Conservation (phyloP, 2,329 filamentous ascomycete genomes). For the Sclerotinia glacialis region DNA sequence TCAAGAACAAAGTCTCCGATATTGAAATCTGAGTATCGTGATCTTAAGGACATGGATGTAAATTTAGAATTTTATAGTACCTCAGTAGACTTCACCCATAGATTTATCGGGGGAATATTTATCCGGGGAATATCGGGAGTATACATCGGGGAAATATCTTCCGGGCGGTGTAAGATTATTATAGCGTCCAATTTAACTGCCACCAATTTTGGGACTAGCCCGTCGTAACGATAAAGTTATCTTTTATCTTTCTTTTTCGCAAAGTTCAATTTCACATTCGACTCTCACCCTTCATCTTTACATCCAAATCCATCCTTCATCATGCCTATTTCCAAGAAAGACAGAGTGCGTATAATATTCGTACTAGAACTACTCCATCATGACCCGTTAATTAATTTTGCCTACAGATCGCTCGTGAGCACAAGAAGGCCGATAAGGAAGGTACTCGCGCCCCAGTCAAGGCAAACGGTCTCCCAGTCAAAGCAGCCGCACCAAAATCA, state of each 20-base stretch:
- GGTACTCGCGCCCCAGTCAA: conserved; percentile 54
- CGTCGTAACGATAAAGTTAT: neutral
- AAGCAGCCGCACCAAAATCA: conserved; percentile 51
- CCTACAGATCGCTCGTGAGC: conserved; percentile 50
- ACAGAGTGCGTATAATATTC: conserved; percentile 38
- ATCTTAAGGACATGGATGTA: too few species aligned
- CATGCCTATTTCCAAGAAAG: conserved; percentile 49
- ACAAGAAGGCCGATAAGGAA: conserved; percentile 54
- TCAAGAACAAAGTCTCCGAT: neutral
- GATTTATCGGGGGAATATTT: too few species aligned
- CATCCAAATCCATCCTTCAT: neutral
- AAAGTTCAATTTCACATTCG: neutral
- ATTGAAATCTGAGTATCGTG: neutral
- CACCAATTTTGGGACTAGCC: conserved; percentile 10
- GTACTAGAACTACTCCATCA: neutral
- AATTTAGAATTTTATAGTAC: too few species aligned
- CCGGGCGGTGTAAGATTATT: neutral
- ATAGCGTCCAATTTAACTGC: neutral
- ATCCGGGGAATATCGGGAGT: too few species aligned
- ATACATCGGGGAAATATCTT: neutral
- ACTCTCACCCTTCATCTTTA: neutral
- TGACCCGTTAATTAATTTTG: neutral
- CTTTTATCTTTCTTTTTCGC: conserved; percentile 11
- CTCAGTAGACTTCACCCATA: too few species aligned
- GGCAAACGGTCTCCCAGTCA: conserved; percentile 54